These are phyloP conservation scores for Angomonas ambiguus DNA, from an alignment of 208 protist genomes.

Conservation along the genomic window DNA sequence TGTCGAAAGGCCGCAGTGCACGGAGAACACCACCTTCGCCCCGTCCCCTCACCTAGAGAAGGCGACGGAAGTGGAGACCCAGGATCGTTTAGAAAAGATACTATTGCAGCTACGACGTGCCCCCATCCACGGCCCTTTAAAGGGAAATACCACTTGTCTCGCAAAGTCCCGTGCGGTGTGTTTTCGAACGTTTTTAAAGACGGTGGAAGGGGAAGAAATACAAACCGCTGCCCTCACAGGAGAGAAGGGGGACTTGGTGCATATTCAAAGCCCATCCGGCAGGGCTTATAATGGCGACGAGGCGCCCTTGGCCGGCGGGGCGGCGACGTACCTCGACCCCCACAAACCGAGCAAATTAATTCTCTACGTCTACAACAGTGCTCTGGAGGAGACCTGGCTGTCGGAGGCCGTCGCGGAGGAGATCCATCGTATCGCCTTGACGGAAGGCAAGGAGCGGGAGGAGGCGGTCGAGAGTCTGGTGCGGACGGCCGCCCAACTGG, in stretches of 20 bases:
- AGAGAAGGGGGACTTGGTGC: no score
- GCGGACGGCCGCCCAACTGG: conserved; percentile 20
- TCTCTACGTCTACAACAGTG: background rate
- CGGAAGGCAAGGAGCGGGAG: background rate
- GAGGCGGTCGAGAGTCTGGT: conserved; percentile 21
- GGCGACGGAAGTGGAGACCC: background rate
- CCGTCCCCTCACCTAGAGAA: background rate
- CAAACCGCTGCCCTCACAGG: no score
- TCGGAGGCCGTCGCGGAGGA: background rate
- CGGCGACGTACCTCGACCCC: background rate
- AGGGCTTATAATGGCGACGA: background rate
- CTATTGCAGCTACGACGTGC: background rate
- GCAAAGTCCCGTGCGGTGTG: no score
- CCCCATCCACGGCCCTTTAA: no score
- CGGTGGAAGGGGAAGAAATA: no score
- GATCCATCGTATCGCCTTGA: background rate
- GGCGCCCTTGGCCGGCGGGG: background rate
- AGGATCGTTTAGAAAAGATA: background rate
- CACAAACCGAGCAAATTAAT: conserved; percentile 6
- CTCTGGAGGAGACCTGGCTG: background rate
- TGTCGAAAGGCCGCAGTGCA: background rate
- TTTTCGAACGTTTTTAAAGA: no score
- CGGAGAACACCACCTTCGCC: background rate
- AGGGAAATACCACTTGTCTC: no score
- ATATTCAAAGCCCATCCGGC: background rate